These are phyloP conservation scores for Mortierella sp. DNA, from an alignment of 371 early-diverging fungal genomes.

Conservation along the genomic window DNA sequence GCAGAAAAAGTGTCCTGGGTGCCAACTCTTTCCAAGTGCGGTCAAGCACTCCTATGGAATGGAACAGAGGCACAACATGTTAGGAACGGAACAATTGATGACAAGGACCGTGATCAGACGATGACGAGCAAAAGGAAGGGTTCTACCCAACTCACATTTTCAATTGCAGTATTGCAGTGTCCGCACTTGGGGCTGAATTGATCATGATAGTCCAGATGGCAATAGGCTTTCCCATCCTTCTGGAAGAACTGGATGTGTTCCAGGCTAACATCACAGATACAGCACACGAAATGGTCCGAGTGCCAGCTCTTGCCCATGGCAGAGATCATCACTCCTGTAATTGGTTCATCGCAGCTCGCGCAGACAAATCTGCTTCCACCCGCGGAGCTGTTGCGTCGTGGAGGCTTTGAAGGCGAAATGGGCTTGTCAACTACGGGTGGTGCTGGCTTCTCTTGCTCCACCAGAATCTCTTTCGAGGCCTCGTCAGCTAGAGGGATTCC, in stretches of 20 bases:
- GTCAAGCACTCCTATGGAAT: conserved; percentile 59
- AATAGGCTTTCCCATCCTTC: conserved; percentile 70
- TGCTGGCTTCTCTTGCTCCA: conserved; percentile 6
- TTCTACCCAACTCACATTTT: conserved; percentile 58
- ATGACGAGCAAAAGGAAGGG: not conserved
- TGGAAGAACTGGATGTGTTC: conserved; percentile 74
- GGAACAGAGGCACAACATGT: not conserved
- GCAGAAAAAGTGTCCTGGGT: conserved; percentile 83
- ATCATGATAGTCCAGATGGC: conserved; percentile 73
- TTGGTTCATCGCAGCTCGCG: conserved; percentile 62
- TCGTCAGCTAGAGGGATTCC: conserved; percentile 14
- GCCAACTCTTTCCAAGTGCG: conserved; percentile 78
- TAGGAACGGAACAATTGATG: too few species aligned
- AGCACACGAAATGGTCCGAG: conserved; percentile 77
- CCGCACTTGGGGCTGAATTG: conserved; percentile 74
- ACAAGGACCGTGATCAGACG: too few species aligned
- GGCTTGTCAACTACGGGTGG: not conserved
- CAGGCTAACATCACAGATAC: conserved; percentile 66
- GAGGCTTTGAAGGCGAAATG: conserved; percentile 7
- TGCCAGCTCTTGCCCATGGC: conserved; percentile 80
- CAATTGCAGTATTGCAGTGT: conserved; percentile 72
- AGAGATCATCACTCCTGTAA: conserved; percentile 65
- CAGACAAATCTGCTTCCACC: conserved; percentile 43
- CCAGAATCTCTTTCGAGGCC: conserved; percentile 17
- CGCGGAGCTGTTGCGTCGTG: conserved; percentile 8